Evolutionary conservation across 129 eudicot genomes (phyloP).

Genomic region (Sambucus nigra): DNA sequence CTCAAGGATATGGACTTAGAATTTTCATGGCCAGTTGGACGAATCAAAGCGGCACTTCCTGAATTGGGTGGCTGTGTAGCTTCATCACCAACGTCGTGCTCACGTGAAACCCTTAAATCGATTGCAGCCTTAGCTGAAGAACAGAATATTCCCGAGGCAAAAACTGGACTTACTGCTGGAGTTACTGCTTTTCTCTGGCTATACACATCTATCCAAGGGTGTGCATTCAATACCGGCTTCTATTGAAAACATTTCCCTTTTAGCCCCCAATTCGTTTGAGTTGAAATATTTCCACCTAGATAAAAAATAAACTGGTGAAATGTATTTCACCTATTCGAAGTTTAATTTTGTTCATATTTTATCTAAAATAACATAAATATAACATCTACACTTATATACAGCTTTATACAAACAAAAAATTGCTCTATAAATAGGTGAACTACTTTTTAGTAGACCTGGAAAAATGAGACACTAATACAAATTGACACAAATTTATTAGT

Average conservation of each 20-base stretch:
- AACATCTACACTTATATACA: no score
- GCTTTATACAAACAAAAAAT: no score
- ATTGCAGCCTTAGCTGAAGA: conserved; percentile 55
- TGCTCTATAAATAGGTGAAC: no score
- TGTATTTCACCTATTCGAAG: no score
- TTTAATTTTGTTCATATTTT: no score
- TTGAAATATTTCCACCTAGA: no score
- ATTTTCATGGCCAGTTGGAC: conserved; percentile 73
- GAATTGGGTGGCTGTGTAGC: conserved; percentile 26
- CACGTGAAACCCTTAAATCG: conserved; percentile 42
- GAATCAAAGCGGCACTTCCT: conserved; percentile 55
- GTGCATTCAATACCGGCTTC: conserved; percentile 12
- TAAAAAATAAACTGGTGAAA: no score
- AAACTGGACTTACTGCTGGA: conserved; percentile 69
- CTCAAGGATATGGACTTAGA: conserved; percentile 76
- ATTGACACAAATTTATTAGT: no score
- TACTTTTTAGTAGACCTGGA: no score
- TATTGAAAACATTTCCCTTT: conserved; percentile 1
- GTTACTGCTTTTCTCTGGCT: conserved; percentile 89
- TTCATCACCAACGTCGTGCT: conserved; percentile 69
- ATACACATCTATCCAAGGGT: conserved; percentile 85
- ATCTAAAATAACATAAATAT: no score
- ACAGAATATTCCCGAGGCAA: conserved; percentile 71
- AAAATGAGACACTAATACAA: no score
- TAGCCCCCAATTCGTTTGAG: no score